phyloP scores from a whole-genome alignment of 495 filamentous ascomycete genomes.

The Hyaloscypha hepaticicola region DNA sequence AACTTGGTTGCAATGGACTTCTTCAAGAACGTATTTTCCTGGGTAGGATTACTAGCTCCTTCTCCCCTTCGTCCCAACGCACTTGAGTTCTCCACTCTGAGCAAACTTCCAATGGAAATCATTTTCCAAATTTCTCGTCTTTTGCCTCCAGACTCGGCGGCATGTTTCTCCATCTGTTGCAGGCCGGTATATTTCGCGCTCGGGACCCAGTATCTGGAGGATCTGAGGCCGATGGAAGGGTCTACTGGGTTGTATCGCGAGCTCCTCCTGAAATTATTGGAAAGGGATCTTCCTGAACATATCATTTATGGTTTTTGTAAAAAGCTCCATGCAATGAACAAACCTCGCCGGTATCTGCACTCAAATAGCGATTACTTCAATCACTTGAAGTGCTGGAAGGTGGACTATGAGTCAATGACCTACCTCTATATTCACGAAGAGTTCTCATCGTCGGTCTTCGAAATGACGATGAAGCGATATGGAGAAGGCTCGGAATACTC shows the following conservation, averaged over 20 bases:
- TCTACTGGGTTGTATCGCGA: neutral
- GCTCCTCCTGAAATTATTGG: slow-evolving; percentile 10
- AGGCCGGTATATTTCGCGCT: slow-evolving; percentile 8
- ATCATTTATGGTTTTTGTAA: slow-evolving; percentile 12
- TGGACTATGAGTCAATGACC: neutral
- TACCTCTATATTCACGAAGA: slow-evolving; percentile 5
- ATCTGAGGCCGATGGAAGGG: slow-evolving; percentile 5
- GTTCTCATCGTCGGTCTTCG: slow-evolving; percentile 17
- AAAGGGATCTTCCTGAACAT: slow-evolving; percentile 11
- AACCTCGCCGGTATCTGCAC: slow-evolving; percentile 7
- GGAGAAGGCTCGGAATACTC: slow-evolving; percentile 9
- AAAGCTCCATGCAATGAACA: slow-evolving; percentile 17
- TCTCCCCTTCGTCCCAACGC: slow-evolving; percentile 13
- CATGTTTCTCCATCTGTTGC: slow-evolving; percentile 11
- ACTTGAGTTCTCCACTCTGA: slow-evolving; percentile 16
- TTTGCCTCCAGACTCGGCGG: slow-evolving; percentile 13
- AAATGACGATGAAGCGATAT: slow-evolving; percentile 23
- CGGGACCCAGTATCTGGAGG: slow-evolving; percentile 10
- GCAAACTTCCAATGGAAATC: slow-evolving; percentile 11
- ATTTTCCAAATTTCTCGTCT: slow-evolving; percentile 11
- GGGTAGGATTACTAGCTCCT: slow-evolving; percentile 3
- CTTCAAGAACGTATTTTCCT: slow-evolving; percentile 8
- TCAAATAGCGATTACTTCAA: slow-evolving; percentile 2
- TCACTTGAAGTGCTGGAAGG: slow-evolving; percentile 13
- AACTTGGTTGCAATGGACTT: slow-evolving; percentile 12